phyloP scores from a whole-genome alignment of 768 basidiomycete species.

The Tricholoma terreum region DNA sequence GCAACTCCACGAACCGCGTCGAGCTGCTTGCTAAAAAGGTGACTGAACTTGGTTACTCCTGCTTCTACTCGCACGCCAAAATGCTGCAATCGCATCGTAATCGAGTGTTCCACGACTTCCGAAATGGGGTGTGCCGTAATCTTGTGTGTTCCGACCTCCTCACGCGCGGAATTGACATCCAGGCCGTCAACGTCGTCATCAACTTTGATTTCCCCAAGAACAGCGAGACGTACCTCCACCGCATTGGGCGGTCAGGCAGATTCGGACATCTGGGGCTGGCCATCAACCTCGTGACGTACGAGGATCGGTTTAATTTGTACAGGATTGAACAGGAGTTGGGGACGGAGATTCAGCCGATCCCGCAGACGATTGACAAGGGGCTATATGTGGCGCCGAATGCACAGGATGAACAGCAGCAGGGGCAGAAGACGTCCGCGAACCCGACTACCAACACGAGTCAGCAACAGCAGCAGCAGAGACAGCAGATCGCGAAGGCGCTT shows the following conservation, averaged over 20 bases:
- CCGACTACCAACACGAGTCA: slow-evolving; percentile 6
- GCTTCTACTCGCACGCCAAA: slow-evolving; percentile 99
- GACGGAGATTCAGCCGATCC: slow-evolving; percentile 96
- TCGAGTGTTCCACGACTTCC: slow-evolving; percentile 99
- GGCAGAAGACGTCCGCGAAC: slow-evolving; percentile 18
- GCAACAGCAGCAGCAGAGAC: slow-evolving; percentile 34
- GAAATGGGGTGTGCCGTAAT: slow-evolving; percentile 96
- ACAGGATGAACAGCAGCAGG: slow-evolving; percentile 38
- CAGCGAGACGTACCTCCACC: slow-evolving; percentile 97
- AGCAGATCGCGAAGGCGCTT: slow-evolving; percentile 22
- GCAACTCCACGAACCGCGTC: slow-evolving; percentile 99
- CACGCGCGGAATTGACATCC: slow-evolving; percentile 99
- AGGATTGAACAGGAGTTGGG: slow-evolving; percentile 98
- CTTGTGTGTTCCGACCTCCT: slow-evolving; percentile 97
- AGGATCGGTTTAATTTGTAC: slow-evolving; percentile 97
- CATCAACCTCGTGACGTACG: slow-evolving; percentile 96
- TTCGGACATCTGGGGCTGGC: slow-evolving; percentile 97
- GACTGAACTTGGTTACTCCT: slow-evolving; percentile 98
- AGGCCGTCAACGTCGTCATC: slow-evolving; percentile 99
- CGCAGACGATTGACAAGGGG: slow-evolving; percentile 83
- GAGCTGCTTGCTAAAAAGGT: slow-evolving; percentile 99
- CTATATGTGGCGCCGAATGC: slow-evolving; percentile 86
- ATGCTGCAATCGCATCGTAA: slow-evolving; percentile 99
- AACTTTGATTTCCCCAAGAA: slow-evolving; percentile 99
- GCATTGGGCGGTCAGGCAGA: slow-evolving; percentile 96